These are phyloP conservation scores for Fragaria nilgerrensis DNA, from an alignment of 306 rosid genomes.

Conservation along the genomic window DNA sequence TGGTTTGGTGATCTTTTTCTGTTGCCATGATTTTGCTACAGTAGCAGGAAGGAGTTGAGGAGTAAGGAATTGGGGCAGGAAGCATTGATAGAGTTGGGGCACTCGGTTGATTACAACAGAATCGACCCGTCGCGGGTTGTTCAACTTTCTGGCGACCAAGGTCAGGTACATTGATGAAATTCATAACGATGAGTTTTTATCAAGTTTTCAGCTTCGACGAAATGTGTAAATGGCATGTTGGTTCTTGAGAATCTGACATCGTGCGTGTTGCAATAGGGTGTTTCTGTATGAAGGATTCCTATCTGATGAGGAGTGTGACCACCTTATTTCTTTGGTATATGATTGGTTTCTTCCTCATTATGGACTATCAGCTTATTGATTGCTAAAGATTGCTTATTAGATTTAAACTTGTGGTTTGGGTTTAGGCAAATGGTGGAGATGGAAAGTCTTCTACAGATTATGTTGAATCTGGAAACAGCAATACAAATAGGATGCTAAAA, in stretches of 20 bases:
- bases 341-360: background rate
- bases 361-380: constrained; percentile 12
- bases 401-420: constrained; percentile 20
- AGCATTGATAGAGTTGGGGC: constrained; percentile 27
- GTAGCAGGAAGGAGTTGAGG: constrained; percentile 66
- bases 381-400: constrained; percentile 16
- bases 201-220: background rate
- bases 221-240: background rate
- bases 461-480: constrained; percentile 24
- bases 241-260: constrained; percentile 17
- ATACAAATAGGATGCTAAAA: constrained; percentile 11
- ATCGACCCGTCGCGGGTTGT: constrained; percentile 73
- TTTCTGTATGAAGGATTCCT: constrained; percentile 61
- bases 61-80: constrained; percentile 24
- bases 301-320: constrained; percentile 73
- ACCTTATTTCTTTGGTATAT: constrained; percentile 71
- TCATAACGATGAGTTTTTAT: background rate
- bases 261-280: constrained; percentile 49
- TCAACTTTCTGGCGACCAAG: constrained; percentile 94
- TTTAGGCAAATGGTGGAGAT: constrained; percentile 41
- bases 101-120: constrained; percentile 37
- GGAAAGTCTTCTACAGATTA: constrained; percentile 36
- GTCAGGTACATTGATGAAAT: constrained; percentile 71
- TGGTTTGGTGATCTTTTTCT: constrained; percentile 5
- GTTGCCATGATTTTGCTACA: constrained; percentile 21